Conservation (phyloP, 305 asterid genomes). For the Rubia tinctorum region DNA sequence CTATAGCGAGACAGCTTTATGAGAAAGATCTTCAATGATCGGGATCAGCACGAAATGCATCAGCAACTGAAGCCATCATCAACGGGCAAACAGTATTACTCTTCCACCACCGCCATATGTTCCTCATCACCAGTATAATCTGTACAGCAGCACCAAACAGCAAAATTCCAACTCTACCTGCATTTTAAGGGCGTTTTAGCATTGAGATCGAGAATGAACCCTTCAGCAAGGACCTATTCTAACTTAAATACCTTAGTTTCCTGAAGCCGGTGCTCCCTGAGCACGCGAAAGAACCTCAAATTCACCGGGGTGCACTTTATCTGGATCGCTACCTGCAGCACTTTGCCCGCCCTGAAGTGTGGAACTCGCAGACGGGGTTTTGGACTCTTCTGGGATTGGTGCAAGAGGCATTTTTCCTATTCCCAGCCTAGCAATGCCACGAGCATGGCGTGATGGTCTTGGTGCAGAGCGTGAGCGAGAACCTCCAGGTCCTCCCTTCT, state of each 20-base stretch:
- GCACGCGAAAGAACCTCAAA: slow-evolving; percentile 17
- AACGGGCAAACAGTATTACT: not conserved
- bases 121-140: slow-evolving; percentile 1
- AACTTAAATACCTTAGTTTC: slow-evolving; percentile 6
- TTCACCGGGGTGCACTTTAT: slow-evolving; percentile 11
- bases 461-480: slow-evolving; percentile 23
- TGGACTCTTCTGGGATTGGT: slow-evolving; percentile 13
- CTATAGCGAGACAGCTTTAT: not conserved
- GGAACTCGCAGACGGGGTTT: slow-evolving; percentile 11
- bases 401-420: not conserved
- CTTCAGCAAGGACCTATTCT: not conserved
- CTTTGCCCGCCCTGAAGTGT: slow-evolving; percentile 13
- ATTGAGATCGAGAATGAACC: not conserved
- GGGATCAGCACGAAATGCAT: not conserved
- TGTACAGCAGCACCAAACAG: slow-evolving; percentile 1
- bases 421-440: slow-evolving; percentile 17
- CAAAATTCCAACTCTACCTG: not conserved
- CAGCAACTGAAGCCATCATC: not conserved
- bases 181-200: not conserved
- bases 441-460: slow-evolving; percentile 33
- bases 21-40: not conserved
- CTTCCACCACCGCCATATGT: not conserved
- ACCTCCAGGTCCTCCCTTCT: slow-evolving; percentile 31
- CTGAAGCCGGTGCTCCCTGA: slow-evolving; percentile 20
- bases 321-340: slow-evolving; percentile 15